A percentile compares a stretch with the other conserved stretches of the same genome.
phyloP scores from a whole-genome alignment of 2,329 filamentous ascomycete genomes.

The Rhynchosporium agropyri region DNA sequence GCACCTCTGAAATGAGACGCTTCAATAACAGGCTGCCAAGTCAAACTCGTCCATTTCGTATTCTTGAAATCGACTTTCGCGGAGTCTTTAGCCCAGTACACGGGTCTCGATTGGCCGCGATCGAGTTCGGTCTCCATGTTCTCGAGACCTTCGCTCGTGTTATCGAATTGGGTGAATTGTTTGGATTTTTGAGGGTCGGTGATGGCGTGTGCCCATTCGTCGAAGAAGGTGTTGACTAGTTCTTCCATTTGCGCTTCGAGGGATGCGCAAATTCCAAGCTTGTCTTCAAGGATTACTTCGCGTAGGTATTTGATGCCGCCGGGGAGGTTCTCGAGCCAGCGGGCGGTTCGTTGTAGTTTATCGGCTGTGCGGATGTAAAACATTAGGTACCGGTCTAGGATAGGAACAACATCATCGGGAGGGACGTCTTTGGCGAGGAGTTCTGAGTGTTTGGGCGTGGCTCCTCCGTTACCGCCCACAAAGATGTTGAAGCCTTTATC shows the following conservation, averaged over 20 bases:
- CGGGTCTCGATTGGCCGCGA: slow-evolving; percentile 72
- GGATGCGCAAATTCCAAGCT: slow-evolving; percentile 79
- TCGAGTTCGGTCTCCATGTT: slow-evolving; percentile 72
- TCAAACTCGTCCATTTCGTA: slow-evolving; percentile 63
- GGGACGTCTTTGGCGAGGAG: slow-evolving; percentile 85
- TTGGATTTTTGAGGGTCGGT: slow-evolving; percentile 66
- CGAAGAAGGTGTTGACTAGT: slow-evolving; percentile 81
- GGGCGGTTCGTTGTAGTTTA: slow-evolving; percentile 83
- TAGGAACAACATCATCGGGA: slow-evolving; percentile 77
- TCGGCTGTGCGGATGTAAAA: slow-evolving; percentile 95
- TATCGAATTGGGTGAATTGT: slow-evolving; percentile 81
- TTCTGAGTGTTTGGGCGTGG: slow-evolving; percentile 80
- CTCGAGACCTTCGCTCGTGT: slow-evolving; percentile 72
- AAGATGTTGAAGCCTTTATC: slow-evolving; percentile 95
- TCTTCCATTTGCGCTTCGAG: slow-evolving; percentile 88
- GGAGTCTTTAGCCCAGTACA: slow-evolving; percentile 73
- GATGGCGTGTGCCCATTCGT: slow-evolving; percentile 88
- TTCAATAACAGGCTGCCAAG: slow-evolving; percentile 81
- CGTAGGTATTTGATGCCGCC: slow-evolving; percentile 83
- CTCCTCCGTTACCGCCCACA: slow-evolving; percentile 86
- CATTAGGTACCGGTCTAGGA: slow-evolving; percentile 86
- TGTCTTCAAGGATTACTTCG: slow-evolving; percentile 82
- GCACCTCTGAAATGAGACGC: slow-evolving; percentile 67
- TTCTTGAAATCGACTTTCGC: slow-evolving; percentile 73
- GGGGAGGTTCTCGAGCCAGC: slow-evolving; percentile 83